Evolutionary conservation across 805 yeast genomes (phyloP), one percentile per base, ranked within the genome.

Genomic region (Ogataea pini): DNA sequence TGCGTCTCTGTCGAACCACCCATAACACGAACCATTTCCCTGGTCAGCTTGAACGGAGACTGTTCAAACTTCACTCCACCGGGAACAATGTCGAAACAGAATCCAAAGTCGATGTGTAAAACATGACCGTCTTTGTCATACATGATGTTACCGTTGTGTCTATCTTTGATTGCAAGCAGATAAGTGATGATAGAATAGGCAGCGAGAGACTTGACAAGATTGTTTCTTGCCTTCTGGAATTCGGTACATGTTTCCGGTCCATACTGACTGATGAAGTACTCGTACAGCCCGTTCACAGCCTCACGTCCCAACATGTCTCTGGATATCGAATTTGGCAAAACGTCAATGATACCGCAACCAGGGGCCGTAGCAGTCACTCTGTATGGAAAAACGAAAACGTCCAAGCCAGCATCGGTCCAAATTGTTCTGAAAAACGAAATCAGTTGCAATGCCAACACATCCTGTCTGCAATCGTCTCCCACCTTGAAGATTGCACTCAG

Each of bases 271-370:
- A 83, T 81, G 69, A 85, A 94, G 70, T 92, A 94, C 62, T 92
- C 97, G 63, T 89, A 90, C 47, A 94, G 74, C 2, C 98, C 99
- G 68, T 94, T 94, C 22, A 94, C 99, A 1, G 99, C 99, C 64
- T 94, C 99, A 62, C 99, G 81, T 36, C 99, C 99, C 44, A 94
- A 77, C 98, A 94, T 92, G 70, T 94, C 99, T 71, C 99, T 82
- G 36, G 97, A 89, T 22, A 89, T 85, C 5, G 97, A 86, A 64
- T 92, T 88, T 28, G 99, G 99, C 56, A 94, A 76, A 27, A 95
- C 99, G 65, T 95, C 99, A 71, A 94, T 94, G 37, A 94, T 96
- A 69, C 99, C 99, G 72, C 98, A 91, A 0, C 99, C 99, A 1
- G 99, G 98, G 2, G 96, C 97, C 8, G 99, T 94, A 1, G 99